Evolutionary conservation across 306 rosid genomes (phyloP).

Genomic region (Cicer arietinum): DNA sequence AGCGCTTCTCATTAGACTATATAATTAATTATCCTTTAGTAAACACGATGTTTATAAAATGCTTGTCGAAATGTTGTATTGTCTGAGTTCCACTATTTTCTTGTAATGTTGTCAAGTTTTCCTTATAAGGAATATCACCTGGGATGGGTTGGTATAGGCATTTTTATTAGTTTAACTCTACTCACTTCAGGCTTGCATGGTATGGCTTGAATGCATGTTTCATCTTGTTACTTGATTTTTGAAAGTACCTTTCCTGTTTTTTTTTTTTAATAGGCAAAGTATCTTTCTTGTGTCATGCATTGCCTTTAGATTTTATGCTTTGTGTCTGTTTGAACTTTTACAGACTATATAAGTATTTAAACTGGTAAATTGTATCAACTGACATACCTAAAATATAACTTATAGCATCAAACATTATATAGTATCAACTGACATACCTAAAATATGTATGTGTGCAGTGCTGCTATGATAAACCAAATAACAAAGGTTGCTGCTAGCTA

Average conservation of each 20-base stretch:
- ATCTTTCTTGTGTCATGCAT: not conserved
- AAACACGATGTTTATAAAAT: slow-evolving; percentile 13
- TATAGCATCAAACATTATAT: no score
- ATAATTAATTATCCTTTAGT: slow-evolving; percentile 16
- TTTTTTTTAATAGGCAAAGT: not conserved
- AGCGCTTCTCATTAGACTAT: slow-evolving; percentile 1
- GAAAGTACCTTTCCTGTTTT: not conserved
- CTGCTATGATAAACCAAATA: no score
- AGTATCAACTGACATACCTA: no score
- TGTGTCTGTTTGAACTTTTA: slow-evolving; percentile 34
- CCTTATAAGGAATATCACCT: slow-evolving; percentile 11
- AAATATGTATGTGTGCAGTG: no score
- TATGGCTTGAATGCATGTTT: slow-evolving; percentile 29
- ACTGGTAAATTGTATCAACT: not conserved
- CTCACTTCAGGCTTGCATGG: slow-evolving; percentile 10
- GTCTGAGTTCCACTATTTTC: not conserved
- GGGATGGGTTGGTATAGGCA: slow-evolving; percentile 15
- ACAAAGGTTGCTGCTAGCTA: no score
- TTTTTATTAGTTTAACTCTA: slow-evolving; percentile 23
- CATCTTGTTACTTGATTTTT: slow-evolving; percentile 27
- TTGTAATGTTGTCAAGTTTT: not conserved
- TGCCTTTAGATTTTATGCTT: slow-evolving; percentile 8
- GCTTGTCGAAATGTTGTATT: slow-evolving; percentile 18
- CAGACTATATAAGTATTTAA: slow-evolving; percentile 20
- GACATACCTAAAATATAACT: no score